These are phyloP conservation scores for Abelmoschus esculentus DNA, from an alignment of 345 rosid species.

Conservation along the genomic window DNA sequence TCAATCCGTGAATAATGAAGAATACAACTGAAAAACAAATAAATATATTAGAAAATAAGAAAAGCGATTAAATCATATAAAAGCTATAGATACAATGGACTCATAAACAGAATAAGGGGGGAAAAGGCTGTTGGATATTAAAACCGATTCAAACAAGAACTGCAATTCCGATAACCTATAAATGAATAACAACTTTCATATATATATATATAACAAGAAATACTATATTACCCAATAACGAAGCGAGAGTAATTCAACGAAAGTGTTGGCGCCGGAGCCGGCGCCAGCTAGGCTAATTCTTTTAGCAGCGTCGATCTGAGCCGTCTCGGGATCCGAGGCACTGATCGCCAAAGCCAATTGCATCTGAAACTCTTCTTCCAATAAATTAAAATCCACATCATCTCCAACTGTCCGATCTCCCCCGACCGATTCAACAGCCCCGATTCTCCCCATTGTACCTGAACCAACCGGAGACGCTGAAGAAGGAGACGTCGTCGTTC, in stretches of 20 bases:
- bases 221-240: conserved; percentile 73
- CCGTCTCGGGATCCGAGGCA: conserved; percentile 90
- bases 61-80: neutral
- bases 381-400: conserved; percentile 51
- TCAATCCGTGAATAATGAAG: neutral
- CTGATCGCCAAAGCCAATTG: conserved; percentile 94
- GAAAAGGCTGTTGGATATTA: neutral
- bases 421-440: conserved; percentile 35
- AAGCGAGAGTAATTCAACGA: conserved; percentile 60
- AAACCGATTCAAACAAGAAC: neutral
- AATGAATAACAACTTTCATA: neutral
- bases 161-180: neutral
- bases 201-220: neutral
- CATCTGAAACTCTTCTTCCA: conserved; percentile 94
- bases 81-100: neutral
- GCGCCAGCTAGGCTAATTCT: conserved; percentile 81
- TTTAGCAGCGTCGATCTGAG: conserved; percentile 93
- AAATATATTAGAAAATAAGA: neutral
- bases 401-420: conserved; percentile 4
- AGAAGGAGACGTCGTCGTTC: conserved; percentile 10
- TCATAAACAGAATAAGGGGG: no score
- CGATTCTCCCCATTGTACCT: conserved; percentile 38
- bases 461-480: conserved; percentile 31
- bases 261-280: conserved; percentile 39
- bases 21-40: neutral